phyloP scores from a whole-genome alignment of 2,329 filamentous ascomycete genomes.

The Colletotrichum graminicola region DNA sequence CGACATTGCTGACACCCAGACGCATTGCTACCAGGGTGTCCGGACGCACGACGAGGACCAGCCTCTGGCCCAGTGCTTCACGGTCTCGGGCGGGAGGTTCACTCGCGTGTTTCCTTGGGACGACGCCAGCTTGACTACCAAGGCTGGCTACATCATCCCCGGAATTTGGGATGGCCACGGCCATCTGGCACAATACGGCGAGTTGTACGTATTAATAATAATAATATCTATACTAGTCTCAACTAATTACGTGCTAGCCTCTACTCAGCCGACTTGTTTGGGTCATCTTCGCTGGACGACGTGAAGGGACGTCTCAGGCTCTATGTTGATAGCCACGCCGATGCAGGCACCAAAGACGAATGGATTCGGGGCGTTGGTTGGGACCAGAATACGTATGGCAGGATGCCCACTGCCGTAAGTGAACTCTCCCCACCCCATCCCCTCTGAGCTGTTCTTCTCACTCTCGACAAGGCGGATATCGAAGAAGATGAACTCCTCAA shows the following conservation, averaged over 20 bases:
- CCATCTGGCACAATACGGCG: slow-evolving; percentile 74
- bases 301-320: slow-evolving; percentile 63
- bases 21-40: slow-evolving; percentile 57
- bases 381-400: slow-evolving; percentile 75
- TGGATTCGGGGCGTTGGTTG: slow-evolving; percentile 78
- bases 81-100: slow-evolving; percentile 65
- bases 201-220: slow-evolving; percentile 56
- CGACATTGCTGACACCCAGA: slow-evolving; percentile 40
- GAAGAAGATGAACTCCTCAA: slow-evolving; percentile 63
- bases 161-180: slow-evolving; percentile 80
- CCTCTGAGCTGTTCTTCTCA: not conserved
- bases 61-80: slow-evolving; percentile 66
- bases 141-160: slow-evolving; percentile 69
- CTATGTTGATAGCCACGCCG: slow-evolving; percentile 64
- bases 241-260: slow-evolving; percentile 48
- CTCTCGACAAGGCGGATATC: slow-evolving; percentile 57
- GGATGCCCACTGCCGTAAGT: slow-evolving; percentile 74
- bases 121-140: slow-evolving; percentile 44
- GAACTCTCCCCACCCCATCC: not conserved
- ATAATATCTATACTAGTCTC: too few species aligned
- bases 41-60: slow-evolving; percentile 53
- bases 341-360: slow-evolving; percentile 63
- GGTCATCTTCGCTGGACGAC: slow-evolving; percentile 65
- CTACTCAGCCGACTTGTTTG: slow-evolving; percentile 74
- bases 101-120: slow-evolving; percentile 58